These are phyloP conservation scores for Barnettozyma botsteinii DNA, from an alignment of 805 yeast species.

Conservation along the genomic window DNA sequence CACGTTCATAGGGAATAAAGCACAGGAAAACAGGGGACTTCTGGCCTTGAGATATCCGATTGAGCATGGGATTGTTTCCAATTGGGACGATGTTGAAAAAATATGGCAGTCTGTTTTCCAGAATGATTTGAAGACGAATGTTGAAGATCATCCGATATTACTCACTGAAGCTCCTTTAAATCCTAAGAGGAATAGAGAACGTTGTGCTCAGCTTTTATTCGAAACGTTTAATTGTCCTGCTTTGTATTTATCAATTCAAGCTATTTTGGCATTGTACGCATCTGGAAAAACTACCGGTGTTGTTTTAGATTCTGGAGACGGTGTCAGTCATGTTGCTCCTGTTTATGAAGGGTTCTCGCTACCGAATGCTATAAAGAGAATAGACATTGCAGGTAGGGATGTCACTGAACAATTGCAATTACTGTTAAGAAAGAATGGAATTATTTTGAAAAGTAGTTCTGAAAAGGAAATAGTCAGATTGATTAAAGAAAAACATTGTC, in stretches of 20 bases:
- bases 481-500: slow-evolving; percentile 74
- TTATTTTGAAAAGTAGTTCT: slow-evolving; percentile 58
- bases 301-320: slow-evolving; percentile 90
- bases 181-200: slow-evolving; percentile 78
- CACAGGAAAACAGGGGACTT: slow-evolving; percentile 76
- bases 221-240: slow-evolving; percentile 88
- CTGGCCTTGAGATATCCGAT: slow-evolving; percentile 66
- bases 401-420: slow-evolving; percentile 69
- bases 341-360: slow-evolving; percentile 85
- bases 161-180: slow-evolving; percentile 88
- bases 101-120: slow-evolving; percentile 69
- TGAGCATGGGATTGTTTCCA: slow-evolving; percentile 66
- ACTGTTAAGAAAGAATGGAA: slow-evolving; percentile 66
- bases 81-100: slow-evolving; percentile 85
- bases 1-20: slow-evolving; percentile 67
- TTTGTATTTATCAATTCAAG: slow-evolving; percentile 89
- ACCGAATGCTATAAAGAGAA: slow-evolving; percentile 62
- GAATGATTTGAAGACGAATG: slow-evolving; percentile 47
- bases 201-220: slow-evolving; percentile 87
- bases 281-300: slow-evolving; percentile 89
- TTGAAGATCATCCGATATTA: slow-evolving; percentile 82
- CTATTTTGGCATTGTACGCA: slow-evolving; percentile 79
- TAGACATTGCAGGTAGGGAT: slow-evolving; percentile 84
- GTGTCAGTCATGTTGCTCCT: slow-evolving; percentile 83
- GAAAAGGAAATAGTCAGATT: slow-evolving; percentile 77